A percentile compares a stretch with the other conserved stretches of the same genome.
These are phyloP conservation scores for Dalbergia oliveri DNA, from an alignment of 306 rosid genomes.

Conservation along the genomic window DNA sequence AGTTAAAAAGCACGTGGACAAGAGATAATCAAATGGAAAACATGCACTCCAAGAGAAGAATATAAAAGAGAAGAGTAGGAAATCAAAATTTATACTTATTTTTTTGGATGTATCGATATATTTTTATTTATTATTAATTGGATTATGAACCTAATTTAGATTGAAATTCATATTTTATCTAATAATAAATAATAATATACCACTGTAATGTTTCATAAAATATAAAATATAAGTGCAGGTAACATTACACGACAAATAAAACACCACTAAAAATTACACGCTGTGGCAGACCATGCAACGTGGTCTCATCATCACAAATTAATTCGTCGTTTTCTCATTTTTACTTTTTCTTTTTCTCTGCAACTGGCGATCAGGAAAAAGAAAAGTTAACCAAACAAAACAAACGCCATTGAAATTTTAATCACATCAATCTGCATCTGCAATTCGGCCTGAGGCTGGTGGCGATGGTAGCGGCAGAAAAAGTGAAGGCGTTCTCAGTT, in stretches of 20 bases:
- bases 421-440: not conserved
- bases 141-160: no score
- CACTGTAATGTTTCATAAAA: no score
- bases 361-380: not conserved
- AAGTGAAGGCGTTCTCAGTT: not conserved
- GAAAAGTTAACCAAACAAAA: not conserved
- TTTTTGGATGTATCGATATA: no score
- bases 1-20: no score
- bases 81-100: no score
- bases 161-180: no score
- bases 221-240: no score
- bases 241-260: no score
- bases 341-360: not conserved
- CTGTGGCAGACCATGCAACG: conserved; percentile 3
- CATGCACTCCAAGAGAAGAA: not conserved
- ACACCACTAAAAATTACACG: not conserved
- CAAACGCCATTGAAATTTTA: not conserved
- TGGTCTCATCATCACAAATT: conserved; percentile 32
- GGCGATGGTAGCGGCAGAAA: not conserved
- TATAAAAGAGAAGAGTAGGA: not conserved
- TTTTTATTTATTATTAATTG: no score
- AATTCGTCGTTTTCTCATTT: not conserved
- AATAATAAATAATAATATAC: no score
- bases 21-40: not conserved
- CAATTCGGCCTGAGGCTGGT: conserved; percentile 6